Evolutionary conservation across 352 stramenopile genomes (phyloP), one percentile per base, ranked within the genome.

Genomic region (Phytopythium montanum): DNA sequence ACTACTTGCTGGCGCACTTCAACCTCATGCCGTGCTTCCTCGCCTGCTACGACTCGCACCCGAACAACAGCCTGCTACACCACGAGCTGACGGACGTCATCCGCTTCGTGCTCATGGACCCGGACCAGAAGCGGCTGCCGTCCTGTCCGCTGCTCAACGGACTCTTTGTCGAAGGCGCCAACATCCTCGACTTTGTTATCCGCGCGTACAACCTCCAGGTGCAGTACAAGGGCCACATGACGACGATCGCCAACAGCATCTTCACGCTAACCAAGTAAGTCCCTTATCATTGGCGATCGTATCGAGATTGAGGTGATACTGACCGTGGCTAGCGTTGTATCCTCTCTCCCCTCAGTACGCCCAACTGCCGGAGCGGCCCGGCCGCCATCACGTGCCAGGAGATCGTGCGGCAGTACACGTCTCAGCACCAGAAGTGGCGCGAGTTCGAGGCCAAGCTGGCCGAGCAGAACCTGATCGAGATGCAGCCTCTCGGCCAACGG

Each of bases 211-310:
- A 92, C 41, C 57, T 76, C 4, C 74, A 89, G 41, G 74, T 91
- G 19, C 80, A 95, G 60, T 95, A 95, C 69, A 95, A 94, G 66
- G 86, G 86, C 0, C 86, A 95, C 59, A 90, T 95, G 74, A 95
- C 86, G 14, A 95, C 84, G 29, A 95, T 95, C 48, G 86, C 86
- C 10, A 95, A 95, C 69, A 95, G 86, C 49, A 90, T 95, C 33
- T 95, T 92, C 68, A 95, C 86, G 18, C 65, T 95, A 28, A 92
- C 81, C 10, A 95, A 88, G 80, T 90, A 85, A 58, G 77, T 80
- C 50, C 0, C 2, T 38, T 18, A n/a, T 36, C 56, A 65, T 13
- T 28, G n/a, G 19, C 4, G 28, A 19, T 19, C 28, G 19, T 23
- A 13, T 34, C 19, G 28, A 16, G 3, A 26, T 48, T 57, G 65